Base-by-base conservation (phyloP, 1,139 yeast species). In the Sugiyamaella japonica region DNA sequence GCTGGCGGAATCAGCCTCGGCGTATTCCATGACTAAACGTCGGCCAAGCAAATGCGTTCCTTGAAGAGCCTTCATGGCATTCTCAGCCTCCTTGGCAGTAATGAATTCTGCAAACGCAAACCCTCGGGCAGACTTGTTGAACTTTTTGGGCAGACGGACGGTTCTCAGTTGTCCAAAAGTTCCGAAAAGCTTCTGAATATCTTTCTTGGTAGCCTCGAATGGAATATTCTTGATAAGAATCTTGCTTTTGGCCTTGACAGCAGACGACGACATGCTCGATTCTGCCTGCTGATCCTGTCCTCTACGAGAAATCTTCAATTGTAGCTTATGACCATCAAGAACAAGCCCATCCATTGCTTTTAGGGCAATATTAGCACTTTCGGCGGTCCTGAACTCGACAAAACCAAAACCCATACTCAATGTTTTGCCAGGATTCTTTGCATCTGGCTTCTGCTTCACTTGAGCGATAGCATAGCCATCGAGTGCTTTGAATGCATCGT, bases 21-120 rank as follows among this genome's bases (percentile, higher is more conserved):
- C 99, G 65, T 80, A 90, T 70, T 93, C 96, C 85, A 95, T 84
- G n/a, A 93, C 97, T 63, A 93, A 77, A 62, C 97, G 82, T 75
- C 99, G 85, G 43, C 99, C 99, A 54, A 93, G 80, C 73, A 93
- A 86, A 80, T 93, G 99, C 2, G 95, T 97, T 58, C 99, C 99
- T 70, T 86, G 88, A 61, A 93, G 80, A 69, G 91, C 95, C 64
- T 85, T 85, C 91, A 93, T 87, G n/a, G 98, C 99, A 68, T 78
- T 84, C 69, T 87, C 96, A 1, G 99, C 98, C 71, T 93, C 99
- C 71, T 90, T 89, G 41, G 89, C 79, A 46, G 95, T 76, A 16
- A 86, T 77, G 67, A 87, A 95, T 72, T 93, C 99, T 48, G 95
- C 97, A 71, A 93, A 93, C 0, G 99, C 99, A 76, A 93, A 93